Evolutionary conservation across 352 stramenopile genomes (phyloP).

Genomic region (Globisporangium echinulatum): DNA sequence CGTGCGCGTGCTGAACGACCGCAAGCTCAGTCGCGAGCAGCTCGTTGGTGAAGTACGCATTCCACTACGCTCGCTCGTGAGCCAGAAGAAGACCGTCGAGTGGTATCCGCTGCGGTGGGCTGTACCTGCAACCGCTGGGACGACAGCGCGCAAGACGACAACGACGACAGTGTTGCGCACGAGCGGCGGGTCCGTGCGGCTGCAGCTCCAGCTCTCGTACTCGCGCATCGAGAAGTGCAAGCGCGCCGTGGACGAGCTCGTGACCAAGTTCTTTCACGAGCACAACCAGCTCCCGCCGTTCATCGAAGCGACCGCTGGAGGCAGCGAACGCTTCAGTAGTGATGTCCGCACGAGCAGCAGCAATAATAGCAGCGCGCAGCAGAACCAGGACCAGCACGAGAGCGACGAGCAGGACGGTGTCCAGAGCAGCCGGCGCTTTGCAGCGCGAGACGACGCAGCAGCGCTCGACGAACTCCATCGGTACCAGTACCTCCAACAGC

Average conservation of each 20-base stretch:
- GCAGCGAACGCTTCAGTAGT: background rate
- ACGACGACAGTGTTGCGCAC: constrained; percentile 13
- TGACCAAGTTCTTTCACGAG: constrained; percentile 46
- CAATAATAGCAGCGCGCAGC: background rate
- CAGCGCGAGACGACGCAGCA: constrained; percentile 8
- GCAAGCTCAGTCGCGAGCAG: constrained; percentile 56
- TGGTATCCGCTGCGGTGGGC: constrained; percentile 49
- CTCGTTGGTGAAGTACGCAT: constrained; percentile 65
- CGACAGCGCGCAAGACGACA: background rate
- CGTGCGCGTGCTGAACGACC: constrained; percentile 65
- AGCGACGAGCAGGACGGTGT: background rate
- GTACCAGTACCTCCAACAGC: constrained; percentile 5
- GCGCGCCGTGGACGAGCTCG: constrained; percentile 50
- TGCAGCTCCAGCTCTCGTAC: constrained; percentile 61
- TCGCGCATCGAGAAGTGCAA: constrained; percentile 57
- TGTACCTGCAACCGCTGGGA: constrained; percentile 6
- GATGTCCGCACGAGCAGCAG: no score
- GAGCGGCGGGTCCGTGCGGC: constrained; percentile 33
- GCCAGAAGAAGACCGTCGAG: constrained; percentile 57
- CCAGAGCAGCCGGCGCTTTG: background rate
- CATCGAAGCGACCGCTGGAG: constrained; percentile 26
- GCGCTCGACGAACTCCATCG: constrained; percentile 6
- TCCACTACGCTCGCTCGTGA: constrained; percentile 43
- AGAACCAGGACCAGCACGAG: constrained; percentile 26
- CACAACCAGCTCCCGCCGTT: constrained; percentile 51